These are phyloP conservation scores for Lasiodiplodia sp. DNA, from an alignment of 2,329 filamentous ascomycete genomes.

Conservation along the genomic window DNA sequence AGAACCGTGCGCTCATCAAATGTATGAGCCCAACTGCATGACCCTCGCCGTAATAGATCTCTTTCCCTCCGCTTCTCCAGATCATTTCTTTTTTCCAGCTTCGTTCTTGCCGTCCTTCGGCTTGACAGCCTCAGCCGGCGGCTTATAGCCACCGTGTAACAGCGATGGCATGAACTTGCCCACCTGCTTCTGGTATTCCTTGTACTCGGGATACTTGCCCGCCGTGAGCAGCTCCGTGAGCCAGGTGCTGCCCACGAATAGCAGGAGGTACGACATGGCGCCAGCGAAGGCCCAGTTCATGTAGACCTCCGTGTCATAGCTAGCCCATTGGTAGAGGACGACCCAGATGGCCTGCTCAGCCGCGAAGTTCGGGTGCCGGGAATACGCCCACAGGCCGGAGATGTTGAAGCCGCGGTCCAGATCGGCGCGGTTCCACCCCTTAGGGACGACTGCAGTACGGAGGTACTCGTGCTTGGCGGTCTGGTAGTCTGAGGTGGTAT, in stretches of 20 bases:
- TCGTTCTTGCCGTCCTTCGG: neutral
- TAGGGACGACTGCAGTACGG: slow-evolving; percentile 73
- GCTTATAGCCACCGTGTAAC: slow-evolving; percentile 3
- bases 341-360: slow-evolving; percentile 94
- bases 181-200: slow-evolving; percentile 80
- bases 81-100: neutral
- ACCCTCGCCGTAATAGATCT: neutral
- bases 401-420: slow-evolving; percentile 90
- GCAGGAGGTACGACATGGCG: slow-evolving; percentile 70
- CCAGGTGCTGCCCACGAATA: slow-evolving; percentile 90
- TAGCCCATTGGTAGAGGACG: slow-evolving; percentile 85
- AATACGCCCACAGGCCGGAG: slow-evolving; percentile 84
- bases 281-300: slow-evolving; percentile 83
- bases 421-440: slow-evolving; percentile 70
- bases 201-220: slow-evolving; percentile 88
- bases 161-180: slow-evolving; percentile 77
- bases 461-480: slow-evolving; percentile 79
- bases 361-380: slow-evolving; percentile 92
- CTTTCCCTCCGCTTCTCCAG: neutral
- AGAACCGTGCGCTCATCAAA: neutral
- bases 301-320: slow-evolving; percentile 72
- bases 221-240: slow-evolving; percentile 84
- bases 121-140: neutral
- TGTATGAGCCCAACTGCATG: neutral
- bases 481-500: slow-evolving; percentile 69